A percentile compares a stretch with the other conserved stretches of the same genome.
Evolutionary conservation across 257 asterid genomes (phyloP).

Genomic region (Salvia splendens): DNA sequence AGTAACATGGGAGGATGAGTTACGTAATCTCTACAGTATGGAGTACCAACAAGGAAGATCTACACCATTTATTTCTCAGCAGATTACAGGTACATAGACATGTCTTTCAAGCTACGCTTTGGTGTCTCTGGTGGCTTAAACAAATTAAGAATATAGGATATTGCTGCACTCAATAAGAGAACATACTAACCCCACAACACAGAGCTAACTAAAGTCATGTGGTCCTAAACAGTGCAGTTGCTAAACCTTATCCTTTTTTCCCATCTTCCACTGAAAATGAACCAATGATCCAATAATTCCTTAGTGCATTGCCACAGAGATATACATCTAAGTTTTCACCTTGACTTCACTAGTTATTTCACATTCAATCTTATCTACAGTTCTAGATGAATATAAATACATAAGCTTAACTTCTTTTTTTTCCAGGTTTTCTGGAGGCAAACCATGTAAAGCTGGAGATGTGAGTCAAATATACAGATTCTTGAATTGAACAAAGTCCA

Average conservation of each 20-base stretch:
- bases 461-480: conserved; percentile 41
- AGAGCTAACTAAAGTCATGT: conserved; percentile 27
- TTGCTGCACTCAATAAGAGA: conserved; percentile 23
- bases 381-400: conserved; percentile 2
- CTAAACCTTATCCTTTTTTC: conserved; percentile 36
- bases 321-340: background rate
- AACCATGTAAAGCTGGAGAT: conserved; percentile 69
- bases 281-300: conserved; percentile 30
- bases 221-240: conserved; percentile 38
- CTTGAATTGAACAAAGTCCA: conserved; percentile 31
- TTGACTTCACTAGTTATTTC: background rate
- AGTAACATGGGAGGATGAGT: conserved; percentile 66
- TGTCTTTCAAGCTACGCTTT: conserved; percentile 27
- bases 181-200: conserved; percentile 33
- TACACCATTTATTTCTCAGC: conserved; percentile 53
- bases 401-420: background rate
- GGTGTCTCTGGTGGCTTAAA: conserved; percentile 19
- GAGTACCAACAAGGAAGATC: conserved; percentile 71
- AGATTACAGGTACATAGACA: conserved; percentile 55
- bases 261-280: conserved; percentile 44
- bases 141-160: conserved; percentile 18
- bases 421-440: conserved; percentile 56
- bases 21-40: conserved; percentile 55
- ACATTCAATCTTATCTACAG: background rate
- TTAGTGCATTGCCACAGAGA: conserved; percentile 10